These are phyloP conservation scores for Gracilaria caudata DNA, from an alignment of 23 red algal species.

Conservation along the genomic window DNA sequence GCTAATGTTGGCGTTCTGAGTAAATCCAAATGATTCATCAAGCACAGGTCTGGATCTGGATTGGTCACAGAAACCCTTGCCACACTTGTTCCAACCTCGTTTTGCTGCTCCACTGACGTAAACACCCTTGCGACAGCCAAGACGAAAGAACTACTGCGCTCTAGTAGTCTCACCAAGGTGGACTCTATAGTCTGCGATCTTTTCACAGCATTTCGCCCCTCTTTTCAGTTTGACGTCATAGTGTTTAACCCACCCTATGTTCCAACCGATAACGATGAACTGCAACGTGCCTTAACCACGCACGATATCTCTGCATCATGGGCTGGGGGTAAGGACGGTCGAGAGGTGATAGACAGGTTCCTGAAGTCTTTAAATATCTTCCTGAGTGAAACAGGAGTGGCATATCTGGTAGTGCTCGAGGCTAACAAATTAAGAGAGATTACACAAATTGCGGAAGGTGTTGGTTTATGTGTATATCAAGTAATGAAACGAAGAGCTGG, in stretches of 20 bases:
- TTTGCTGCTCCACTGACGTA: conserved; percentile 51
- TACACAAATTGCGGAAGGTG: conserved; percentile 17
- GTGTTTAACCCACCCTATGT: conserved; percentile 91
- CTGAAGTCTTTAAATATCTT: conserved; percentile 25
- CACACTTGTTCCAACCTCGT: not conserved
- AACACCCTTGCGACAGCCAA: conserved; percentile 46
- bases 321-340: conserved; percentile 74
- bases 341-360: conserved; percentile 77
- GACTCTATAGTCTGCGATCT: conserved; percentile 58
- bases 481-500: conserved; percentile 65
- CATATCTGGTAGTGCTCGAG: conserved; percentile 69
- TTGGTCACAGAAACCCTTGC: conserved; percentile 36
- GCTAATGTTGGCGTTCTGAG: conserved; percentile 4
- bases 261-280: conserved; percentile 64
- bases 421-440: conserved; percentile 56
- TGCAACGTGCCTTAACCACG: conserved; percentile 42
- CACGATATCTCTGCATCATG: conserved; percentile 78
- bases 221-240: conserved; percentile 70
- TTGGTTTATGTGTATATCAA: conserved; percentile 50
- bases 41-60: conserved; percentile 47
- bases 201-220: conserved; percentile 43
- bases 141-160: conserved; percentile 7
- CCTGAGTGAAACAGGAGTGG: conserved; percentile 49
- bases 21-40: conserved; percentile 14
- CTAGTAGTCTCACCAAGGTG: conserved; percentile 1